Percentiles rank a stretch among this genome's conserved stretches.
phyloP scores from a whole-genome alignment of 2,329 filamentous ascomycete genomes.

The Phialophora verrucosa region DNA sequence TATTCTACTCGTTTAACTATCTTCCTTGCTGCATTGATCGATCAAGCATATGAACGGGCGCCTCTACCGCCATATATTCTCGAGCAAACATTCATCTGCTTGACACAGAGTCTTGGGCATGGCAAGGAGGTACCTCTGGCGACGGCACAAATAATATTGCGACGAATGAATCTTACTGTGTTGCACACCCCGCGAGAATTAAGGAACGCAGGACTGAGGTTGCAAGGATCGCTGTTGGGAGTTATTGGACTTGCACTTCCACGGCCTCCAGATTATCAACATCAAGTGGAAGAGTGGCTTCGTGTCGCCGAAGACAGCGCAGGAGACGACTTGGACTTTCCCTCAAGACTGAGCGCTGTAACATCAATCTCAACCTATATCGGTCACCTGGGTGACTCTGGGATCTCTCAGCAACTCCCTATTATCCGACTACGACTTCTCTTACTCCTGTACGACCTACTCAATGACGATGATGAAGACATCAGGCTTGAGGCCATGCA shows the following conservation, averaged over 20 bases:
- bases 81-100: constrained; percentile 20
- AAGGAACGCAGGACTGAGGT: constrained; percentile 22
- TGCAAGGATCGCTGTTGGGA: constrained; percentile 25
- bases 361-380: constrained; percentile 29
- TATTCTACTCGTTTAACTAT: constrained; percentile 2
- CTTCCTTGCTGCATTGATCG: constrained; percentile 20
- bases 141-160: neutral
- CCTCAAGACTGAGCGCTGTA: constrained; percentile 33
- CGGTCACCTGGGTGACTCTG: neutral
- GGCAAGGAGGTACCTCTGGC: neutral
- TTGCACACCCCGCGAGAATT: constrained; percentile 21
- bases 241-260: neutral
- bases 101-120: constrained; percentile 18
- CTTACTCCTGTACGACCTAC: constrained; percentile 70
- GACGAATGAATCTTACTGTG: constrained; percentile 13
- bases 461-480: constrained; percentile 93
- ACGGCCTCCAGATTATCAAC: neutral
- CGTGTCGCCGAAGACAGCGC: constrained; percentile 22
- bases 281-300: constrained; percentile 22
- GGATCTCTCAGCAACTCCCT: constrained; percentile 50
- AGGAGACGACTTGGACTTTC: constrained; percentile 34
- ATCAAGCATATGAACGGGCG: neutral
- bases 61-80: constrained; percentile 17
- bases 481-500: constrained; percentile 69
- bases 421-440: constrained; percentile 37